These are phyloP conservation scores for Leonotis leonurus DNA, from an alignment of 257 asterid species.

Conservation along the genomic window DNA sequence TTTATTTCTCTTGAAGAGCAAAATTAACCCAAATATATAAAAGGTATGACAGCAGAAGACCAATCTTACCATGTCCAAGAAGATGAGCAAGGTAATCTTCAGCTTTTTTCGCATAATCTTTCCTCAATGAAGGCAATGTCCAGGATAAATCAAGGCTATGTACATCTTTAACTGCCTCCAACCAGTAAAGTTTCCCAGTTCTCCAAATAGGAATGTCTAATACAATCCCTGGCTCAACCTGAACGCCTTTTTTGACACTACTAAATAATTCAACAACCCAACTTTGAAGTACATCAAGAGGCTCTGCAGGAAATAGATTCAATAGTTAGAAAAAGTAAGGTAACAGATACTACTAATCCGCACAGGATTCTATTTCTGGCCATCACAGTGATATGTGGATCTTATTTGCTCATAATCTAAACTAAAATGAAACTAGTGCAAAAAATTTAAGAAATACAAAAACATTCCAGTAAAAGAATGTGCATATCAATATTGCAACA, in stretches of 20 bases:
- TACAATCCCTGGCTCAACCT: conserved; percentile 39
- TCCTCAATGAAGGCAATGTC: conserved; percentile 83
- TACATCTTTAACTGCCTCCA: conserved; percentile 92
- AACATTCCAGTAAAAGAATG: too few species aligned
- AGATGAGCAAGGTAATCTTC: conserved; percentile 95
- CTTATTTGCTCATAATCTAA: too few species aligned
- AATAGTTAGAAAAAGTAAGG: conserved; percentile 9
- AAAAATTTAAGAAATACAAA: too few species aligned
- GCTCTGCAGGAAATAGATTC: conserved; percentile 52
- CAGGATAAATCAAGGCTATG: conserved; percentile 85
- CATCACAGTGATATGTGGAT: too few species aligned
- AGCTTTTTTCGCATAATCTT: conserved; percentile 75
- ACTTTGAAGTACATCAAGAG: conserved; percentile 74
- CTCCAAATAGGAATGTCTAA: conserved; percentile 69
- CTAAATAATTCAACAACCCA: conserved; percentile 85
- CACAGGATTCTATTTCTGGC: too few species aligned
- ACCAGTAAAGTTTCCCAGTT: conserved; percentile 72
- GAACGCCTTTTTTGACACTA: conserved; percentile 56
- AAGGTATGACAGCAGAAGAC: too few species aligned
- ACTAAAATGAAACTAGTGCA: too few species aligned
- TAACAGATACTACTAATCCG: not conserved
- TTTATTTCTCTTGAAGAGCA: too few species aligned
- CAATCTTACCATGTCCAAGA: conserved; percentile 83
- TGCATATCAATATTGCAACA: not conserved
- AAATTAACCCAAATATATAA: too few species aligned